Base-by-base conservation (phyloP, 805 yeast species). In the Saccharomyces kudriavzevii region DNA sequence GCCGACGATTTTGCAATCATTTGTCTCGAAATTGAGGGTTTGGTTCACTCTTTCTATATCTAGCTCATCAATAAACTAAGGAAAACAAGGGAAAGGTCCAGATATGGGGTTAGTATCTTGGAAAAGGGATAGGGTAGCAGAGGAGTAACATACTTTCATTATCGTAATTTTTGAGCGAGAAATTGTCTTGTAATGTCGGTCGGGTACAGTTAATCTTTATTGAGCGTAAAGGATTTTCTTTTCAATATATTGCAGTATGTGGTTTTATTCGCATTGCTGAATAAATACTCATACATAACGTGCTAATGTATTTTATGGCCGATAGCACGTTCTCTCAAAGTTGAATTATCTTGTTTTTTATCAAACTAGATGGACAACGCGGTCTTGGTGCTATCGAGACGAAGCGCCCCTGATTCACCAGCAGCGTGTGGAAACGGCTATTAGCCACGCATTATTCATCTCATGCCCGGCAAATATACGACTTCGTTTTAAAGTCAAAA, bases 1-100 rank as follows among this genome's bases (percentile, higher is more conserved):
- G 11, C 97, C 98, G 53, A 81, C 80, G 43, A 94, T 82, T 60
- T 79, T 84, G 63, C 87, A 81, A 60, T 87, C 95, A 1, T 81
- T 76, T 3, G 90, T 83, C 58, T 84, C 87, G 60, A 89, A 89
- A 59, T 84, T 83, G 53, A 94, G 80, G 52, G 89, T 87, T 64
- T 90, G 95, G 65, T 90, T 90, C 40, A 94, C 86, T 60, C 86
- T 78, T 69, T 90, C 97, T n/a, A 94, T 83, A 63, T 91, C 97
- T 43, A 89, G 85, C 65, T 87, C 94, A 68, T 94, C 98, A 55
- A 94, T 85, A 71, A 89, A 94, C 92, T 90, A 58, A 25, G 24
- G 22, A 28, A 22, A 10, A 46, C n/a, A 26, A 28, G 5, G 13
- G 24, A 29, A 47, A 5, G 40, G 13, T 35, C 17, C 24, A 9